Evolutionary conservation across 176 grass and related monocot genomes (phyloP).

Genomic region (Musa troglodytarum): DNA sequence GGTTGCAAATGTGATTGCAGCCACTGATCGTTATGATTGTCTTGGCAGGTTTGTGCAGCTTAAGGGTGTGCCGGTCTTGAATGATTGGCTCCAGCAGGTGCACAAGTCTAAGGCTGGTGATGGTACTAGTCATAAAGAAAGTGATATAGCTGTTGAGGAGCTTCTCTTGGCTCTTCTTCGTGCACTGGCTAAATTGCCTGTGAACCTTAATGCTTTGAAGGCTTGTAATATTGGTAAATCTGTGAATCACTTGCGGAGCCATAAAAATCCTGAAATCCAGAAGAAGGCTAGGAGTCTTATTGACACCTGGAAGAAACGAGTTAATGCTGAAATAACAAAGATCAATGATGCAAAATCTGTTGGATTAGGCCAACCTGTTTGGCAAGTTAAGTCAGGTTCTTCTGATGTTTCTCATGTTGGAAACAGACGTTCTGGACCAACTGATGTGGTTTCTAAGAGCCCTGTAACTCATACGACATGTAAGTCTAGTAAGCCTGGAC

Average conservation of each 20-base stretch:
- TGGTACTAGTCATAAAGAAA: slow-evolving; percentile 55
- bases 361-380: slow-evolving; percentile 51
- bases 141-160: slow-evolving; percentile 53
- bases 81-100: slow-evolving; percentile 92
- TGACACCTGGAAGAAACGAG: slow-evolving; percentile 91
- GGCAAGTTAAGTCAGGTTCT: slow-evolving; percentile 51
- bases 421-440: slow-evolving; percentile 51
- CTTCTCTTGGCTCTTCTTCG: slow-evolving; percentile 65
- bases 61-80: slow-evolving; percentile 63
- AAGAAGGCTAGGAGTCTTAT: slow-evolving; percentile 83
- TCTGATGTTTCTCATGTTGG: slow-evolving; percentile 59
- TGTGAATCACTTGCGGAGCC: slow-evolving; percentile 73
- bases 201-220: slow-evolving; percentile 75
- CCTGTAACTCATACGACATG: slow-evolving; percentile 26
- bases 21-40: slow-evolving; percentile 60
- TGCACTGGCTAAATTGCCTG: slow-evolving; percentile 80
- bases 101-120: slow-evolving; percentile 59
- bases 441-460: slow-evolving; percentile 44
- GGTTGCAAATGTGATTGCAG: slow-evolving; percentile 68
- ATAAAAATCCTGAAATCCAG: slow-evolving; percentile 86
- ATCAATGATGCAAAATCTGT: slow-evolving; percentile 57
- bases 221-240: slow-evolving; percentile 92
- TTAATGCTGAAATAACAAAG: slow-evolving; percentile 88
- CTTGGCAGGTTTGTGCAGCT: slow-evolving; percentile 70
- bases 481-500: slow-evolving; percentile 43